phyloP scores from a whole-genome alignment of 75 land plant species.

The Selaginella tamariscina region DNA sequence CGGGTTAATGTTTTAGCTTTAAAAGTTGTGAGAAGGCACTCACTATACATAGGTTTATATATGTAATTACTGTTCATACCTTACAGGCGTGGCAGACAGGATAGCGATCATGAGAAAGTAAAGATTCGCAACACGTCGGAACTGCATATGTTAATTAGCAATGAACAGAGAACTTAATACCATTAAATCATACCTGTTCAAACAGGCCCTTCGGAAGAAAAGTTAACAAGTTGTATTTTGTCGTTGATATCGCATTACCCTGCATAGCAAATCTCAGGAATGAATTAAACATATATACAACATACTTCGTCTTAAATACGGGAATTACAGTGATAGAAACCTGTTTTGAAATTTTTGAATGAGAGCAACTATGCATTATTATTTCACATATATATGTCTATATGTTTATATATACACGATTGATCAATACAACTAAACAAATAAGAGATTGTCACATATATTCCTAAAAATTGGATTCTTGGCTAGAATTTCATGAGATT shows the following conservation, averaged over 20 bases:
- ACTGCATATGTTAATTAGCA: slow-evolving; percentile 39
- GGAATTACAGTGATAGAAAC: no score
- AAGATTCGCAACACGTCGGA: slow-evolving; percentile 92
- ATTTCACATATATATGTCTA: no score
- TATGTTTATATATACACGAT: no score
- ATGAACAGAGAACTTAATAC: neutral
- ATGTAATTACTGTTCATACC: slow-evolving; percentile 31
- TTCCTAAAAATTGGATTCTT: no score
- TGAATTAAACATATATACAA: neutral
- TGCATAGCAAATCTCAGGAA: slow-evolving; percentile 20
- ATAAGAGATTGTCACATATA: no score
- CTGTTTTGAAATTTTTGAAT: no score
- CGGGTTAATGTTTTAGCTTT: neutral
- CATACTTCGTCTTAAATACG: no score
- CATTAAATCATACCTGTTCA: slow-evolving; percentile 65
- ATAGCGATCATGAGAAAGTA: slow-evolving; percentile 94
- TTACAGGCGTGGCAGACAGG: slow-evolving; percentile 83
- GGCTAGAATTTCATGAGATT: no score
- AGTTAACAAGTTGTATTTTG: slow-evolving; percentile 83
- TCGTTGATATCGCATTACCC: slow-evolving; percentile 92
- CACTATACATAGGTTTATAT: neutral
- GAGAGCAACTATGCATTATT: no score
- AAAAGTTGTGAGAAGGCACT: neutral
- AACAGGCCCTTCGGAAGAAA: slow-evolving; percentile 94
- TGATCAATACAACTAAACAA: no score